Evolutionary conservation across 495 filamentous ascomycete species (phyloP), one percentile per base, ranked within the genome.

Genomic region (Letharia columbiana): DNA sequence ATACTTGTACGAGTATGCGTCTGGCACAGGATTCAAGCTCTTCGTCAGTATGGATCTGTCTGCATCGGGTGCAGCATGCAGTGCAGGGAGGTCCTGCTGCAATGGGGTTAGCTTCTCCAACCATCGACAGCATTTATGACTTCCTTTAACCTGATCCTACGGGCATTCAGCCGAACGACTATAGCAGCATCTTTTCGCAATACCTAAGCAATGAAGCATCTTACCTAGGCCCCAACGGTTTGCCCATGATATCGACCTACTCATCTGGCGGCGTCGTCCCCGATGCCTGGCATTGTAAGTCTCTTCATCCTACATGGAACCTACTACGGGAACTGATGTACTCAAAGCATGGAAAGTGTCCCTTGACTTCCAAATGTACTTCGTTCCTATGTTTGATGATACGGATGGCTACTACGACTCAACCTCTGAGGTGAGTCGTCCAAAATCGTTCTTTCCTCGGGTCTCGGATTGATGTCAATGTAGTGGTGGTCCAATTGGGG

Each of bases 31-130:
- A 52, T 76, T 76, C 65, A 70, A 71, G 56, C 66, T 76, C 15
- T 76, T 73, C 59, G 66, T 76, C 63, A 71, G 68, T 44, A 73
- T 76, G 56, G 74, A 76, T 10, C 57, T 68, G 28, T 57, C 42
- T 7, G 67, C 63, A 44, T 50, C 65, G 1, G 20, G 9, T 9
- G 41, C 31, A 45, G 62, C 67, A 9, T 64, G 58, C 31, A 15
- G 31, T 18, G 62, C 39, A 20, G 42, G 44, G 11, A 3, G 20
- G 0, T 37, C 41, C 37, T 65, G 54, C 45, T 65, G 64, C 57
- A 65, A 65, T 39, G 64, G 64, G 58, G 64, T 66, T 3, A 66
- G 64, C 31, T 20, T 33, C 13, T 39, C 42, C 17, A 49, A n/a
- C 64, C 1, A 18, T 45, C 31, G n/a, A 8, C 31, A 40, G 20